Base-by-base conservation (phyloP, 306 rosid genomes). In the Rubus idaeus region DNA sequence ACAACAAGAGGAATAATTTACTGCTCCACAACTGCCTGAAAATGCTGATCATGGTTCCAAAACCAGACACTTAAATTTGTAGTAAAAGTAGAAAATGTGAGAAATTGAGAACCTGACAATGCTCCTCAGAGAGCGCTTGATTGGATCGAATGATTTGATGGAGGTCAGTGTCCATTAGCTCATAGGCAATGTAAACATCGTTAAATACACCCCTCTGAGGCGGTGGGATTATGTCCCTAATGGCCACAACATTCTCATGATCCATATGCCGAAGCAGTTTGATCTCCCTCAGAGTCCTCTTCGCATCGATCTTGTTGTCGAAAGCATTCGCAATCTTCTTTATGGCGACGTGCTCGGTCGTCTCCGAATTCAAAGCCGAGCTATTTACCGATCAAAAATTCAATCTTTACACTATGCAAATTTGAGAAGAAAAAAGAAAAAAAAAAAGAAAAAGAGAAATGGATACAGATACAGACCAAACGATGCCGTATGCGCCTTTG, bases 241-340 rank as follows among this genome's bases (percentile, higher is more conserved):
- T 90, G 18, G 98, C 97, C 65, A 94, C 97, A 69, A 94, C 98
- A 80, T 94, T 94, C 82, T 94, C 97, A 81, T 94, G 98, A 88
- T 94, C 98, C 98, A 94, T 94, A 55, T 94, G 98, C 8, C 97
- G 97, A 72, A 94, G 98, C 82, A 94, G 89, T 85, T 94, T 94
- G 91, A 94, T 94, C 88, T 94, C 98, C 2, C 98, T 96, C 41
- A 91, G 96, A 69, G 97, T 94, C 84, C 98, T 91, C 93, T 94
- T 94, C 13, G 98, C 97, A 58, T 94, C 97, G 87, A 94, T 91
- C 83, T 81, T 94, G 83, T 94, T 94, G 79, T 94, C 98, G 78
- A 94, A 94, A 0, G 98, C 98, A 83, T 91, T 94, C 8, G 97
- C 93, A 73, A 94, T 94, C 97, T 94, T 94, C 93, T 94, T 94